Conservation (phyloP, 345 rosid species). For the Iberis pinnata region DNA sequence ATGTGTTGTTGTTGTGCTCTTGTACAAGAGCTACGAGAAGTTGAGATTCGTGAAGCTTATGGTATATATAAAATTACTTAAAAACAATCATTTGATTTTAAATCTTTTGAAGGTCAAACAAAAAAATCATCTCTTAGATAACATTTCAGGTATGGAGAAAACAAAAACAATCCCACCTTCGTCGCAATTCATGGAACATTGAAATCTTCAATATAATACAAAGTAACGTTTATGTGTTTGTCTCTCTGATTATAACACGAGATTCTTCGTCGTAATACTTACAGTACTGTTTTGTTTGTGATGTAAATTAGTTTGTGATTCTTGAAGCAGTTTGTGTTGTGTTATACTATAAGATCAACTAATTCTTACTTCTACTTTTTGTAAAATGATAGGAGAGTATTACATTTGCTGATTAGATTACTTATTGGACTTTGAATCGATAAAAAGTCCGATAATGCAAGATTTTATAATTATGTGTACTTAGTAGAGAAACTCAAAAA, state of each 20-base stretch:
- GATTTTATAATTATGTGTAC: too few relatives aligned
- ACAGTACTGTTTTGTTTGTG: neutral
- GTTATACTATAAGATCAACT: slow-evolving; percentile 15
- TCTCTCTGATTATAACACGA: slow-evolving; percentile 16
- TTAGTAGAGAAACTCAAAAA: too few relatives aligned
- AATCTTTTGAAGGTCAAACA: neutral
- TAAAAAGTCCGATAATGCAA: too few relatives aligned
- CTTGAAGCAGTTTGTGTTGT: slow-evolving; percentile 13
- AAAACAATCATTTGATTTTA: neutral
- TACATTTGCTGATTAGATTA: too few relatives aligned
- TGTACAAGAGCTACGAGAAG: slow-evolving; percentile 96
- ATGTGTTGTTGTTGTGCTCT: slow-evolving; percentile 99
- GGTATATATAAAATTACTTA: slow-evolving; percentile 38
- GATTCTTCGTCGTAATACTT: slow-evolving; percentile 20
- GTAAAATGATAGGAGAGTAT: too few relatives aligned
- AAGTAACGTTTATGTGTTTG: neutral
- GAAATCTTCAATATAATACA: slow-evolving; percentile 12
- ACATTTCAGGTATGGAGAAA: slow-evolving; percentile 63
- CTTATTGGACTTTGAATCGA: too few relatives aligned
- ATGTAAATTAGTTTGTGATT: slow-evolving; percentile 27
- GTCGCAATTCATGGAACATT: slow-evolving; percentile 75
- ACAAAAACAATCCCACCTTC: slow-evolving; percentile 73
- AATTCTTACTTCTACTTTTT: too few relatives aligned
- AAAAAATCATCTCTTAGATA: neutral
- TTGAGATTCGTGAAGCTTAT: slow-evolving; percentile 70